phyloP scores from a whole-genome alignment of 768 basidiomycete genomes.

The Boletus fagicola region DNA sequence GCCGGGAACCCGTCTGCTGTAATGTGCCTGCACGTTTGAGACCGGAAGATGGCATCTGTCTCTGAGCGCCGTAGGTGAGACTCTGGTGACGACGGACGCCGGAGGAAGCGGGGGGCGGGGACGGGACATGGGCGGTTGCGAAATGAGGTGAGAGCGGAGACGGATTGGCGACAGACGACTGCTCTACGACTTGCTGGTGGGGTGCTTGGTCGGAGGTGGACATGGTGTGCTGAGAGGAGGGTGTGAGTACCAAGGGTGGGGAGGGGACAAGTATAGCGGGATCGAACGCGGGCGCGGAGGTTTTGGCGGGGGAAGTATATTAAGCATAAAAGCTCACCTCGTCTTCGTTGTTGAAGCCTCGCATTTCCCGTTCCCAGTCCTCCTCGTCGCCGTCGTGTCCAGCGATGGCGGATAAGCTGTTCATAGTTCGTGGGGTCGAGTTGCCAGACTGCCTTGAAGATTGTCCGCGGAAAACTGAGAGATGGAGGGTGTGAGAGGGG shows the following conservation, averaged over 20 bases:
- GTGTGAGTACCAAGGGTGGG: conserved; percentile 11
- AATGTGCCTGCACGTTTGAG: conserved; percentile 79
- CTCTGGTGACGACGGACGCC: conserved; percentile 79
- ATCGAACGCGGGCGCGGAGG: neutral
- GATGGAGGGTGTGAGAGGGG: conserved; percentile 8
- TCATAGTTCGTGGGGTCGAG: conserved; percentile 69
- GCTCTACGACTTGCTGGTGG: conserved; percentile 52
- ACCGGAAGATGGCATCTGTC: conserved; percentile 48
- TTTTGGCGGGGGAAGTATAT: neutral
- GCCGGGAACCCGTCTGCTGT: conserved; percentile 43
- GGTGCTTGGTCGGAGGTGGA: conserved; percentile 29
- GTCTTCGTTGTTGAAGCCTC: conserved; percentile 58
- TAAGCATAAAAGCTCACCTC: conserved; percentile 46
- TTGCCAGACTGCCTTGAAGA: conserved; percentile 54
- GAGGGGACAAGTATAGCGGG: neutral
- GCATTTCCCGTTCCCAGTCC: conserved; percentile 74
- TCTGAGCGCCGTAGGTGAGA: conserved; percentile 66
- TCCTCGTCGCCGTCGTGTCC: conserved; percentile 88
- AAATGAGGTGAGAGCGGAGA: conserved; percentile 70
- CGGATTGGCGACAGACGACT: conserved; percentile 36
- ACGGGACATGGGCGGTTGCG: conserved; percentile 50
- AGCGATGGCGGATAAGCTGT: conserved; percentile 81
- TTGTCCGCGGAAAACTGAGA: conserved; percentile 51
- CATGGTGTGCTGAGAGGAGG: conserved; percentile 24
- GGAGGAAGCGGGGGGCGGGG: conserved; percentile 68